Evolutionary conservation across 2,329 filamentous ascomycete species (phyloP), one percentile per base, ranked within the genome.

Genomic region (Didymella glomerata): DNA sequence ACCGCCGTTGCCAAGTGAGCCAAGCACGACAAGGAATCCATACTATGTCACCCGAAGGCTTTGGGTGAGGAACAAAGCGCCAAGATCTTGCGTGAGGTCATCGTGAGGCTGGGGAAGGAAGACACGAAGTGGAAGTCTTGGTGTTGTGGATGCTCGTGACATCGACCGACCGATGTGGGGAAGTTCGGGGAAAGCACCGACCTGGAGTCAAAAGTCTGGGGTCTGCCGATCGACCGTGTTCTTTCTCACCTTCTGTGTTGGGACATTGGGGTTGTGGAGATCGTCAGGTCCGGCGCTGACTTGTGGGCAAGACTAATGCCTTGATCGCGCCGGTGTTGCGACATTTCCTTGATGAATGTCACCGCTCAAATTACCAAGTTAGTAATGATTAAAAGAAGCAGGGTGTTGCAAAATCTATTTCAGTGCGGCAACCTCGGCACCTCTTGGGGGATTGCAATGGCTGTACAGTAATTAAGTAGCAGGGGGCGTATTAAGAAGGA

Each of bases 121-220:
- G 28, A 40, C 28, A 48, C 20, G 28, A 46, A 34, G 34, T 27
- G 10, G n/a, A 51, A 27, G 32, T 22, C 48, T 40, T 57, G 34
- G 48, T 36, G 30, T 30, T 36, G 22, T 34, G 44, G 44, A n/a
- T 28, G 25, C 27, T 45, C 30, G 38, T 28, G n/a, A 38, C 22
- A 25, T 54, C 25, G 45, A 40, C 40, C 38, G 40, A 41, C 22
- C 30, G 40, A 46, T 27, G 55, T 45, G 55, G 55, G 55, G 49
- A 40, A 45, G 24, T 7, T 58, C 55, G 55, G 55, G 30, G 55
- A 53, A 58, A 46, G 9, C 34, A 25, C 55, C 55, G 55, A 58
- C 14, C 13, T 30, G 25, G 25, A 16, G n/a, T 38, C 51, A 16
- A 44, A 40, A 30, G 13, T 40, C 28, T 45, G 36, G 48, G 48